phyloP scores from a whole-genome alignment of 2,329 filamentous ascomycete species.

The Sporothrix phasma region DNA sequence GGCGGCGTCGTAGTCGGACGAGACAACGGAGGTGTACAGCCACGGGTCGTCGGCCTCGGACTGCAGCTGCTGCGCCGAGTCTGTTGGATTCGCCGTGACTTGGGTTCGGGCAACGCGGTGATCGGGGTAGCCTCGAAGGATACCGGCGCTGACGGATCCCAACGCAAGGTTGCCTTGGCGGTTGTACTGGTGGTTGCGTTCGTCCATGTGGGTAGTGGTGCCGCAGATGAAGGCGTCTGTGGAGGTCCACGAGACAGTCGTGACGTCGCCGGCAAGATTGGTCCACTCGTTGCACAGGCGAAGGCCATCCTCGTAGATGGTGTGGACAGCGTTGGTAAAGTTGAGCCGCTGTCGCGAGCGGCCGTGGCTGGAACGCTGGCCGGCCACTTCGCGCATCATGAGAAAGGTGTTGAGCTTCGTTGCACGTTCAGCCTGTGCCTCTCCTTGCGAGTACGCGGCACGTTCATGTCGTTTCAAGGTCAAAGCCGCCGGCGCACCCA shows the following conservation, averaged over 20 bases:
- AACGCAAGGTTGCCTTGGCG: constrained; percentile 52
- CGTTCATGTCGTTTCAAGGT: constrained; percentile 20
- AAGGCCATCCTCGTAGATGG: constrained; percentile 41
- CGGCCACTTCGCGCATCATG: constrained; percentile 39
- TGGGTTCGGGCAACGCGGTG: constrained; percentile 47
- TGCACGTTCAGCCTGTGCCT: constrained; percentile 23
- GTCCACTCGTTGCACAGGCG: constrained; percentile 45
- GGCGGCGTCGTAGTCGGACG: constrained; percentile 43
- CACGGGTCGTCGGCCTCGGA: constrained; percentile 45
- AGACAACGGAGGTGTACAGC: constrained; percentile 55
- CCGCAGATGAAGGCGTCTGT: constrained; percentile 48
- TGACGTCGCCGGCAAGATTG: constrained; percentile 52
- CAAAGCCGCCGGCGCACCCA: constrained; percentile 20
- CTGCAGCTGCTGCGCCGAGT: constrained; percentile 40
- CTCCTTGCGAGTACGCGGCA: not conserved
- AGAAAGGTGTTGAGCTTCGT: constrained; percentile 33
- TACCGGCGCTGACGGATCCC: constrained; percentile 37
- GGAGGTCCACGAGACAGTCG: constrained; percentile 48
- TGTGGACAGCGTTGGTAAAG: constrained; percentile 36
- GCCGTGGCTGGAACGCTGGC: constrained; percentile 27
- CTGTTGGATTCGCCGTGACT: constrained; percentile 28
- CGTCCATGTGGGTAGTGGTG: constrained; percentile 52
- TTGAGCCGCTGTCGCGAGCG: constrained; percentile 33
- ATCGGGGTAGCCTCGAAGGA: constrained; percentile 42
- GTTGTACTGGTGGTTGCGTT: constrained; percentile 56